These are phyloP conservation scores for Vanrija humicola DNA, from an alignment of 1,284 basidiomycete genomes.

Conservation along the genomic window DNA sequence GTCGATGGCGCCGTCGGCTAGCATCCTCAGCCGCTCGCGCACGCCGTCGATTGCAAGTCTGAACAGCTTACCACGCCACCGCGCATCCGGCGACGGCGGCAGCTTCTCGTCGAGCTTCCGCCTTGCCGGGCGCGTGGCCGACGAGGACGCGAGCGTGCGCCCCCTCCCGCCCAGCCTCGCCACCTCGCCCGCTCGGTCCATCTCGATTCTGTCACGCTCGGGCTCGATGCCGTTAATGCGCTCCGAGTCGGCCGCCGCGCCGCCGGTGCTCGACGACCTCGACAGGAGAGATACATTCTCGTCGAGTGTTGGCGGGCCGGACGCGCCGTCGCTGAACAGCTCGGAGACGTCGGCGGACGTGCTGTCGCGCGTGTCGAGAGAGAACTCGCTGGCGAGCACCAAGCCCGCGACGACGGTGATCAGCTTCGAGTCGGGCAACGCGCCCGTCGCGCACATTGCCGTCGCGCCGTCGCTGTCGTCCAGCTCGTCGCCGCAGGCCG, in stretches of 20 bases:
- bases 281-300: conserved; percentile 8
- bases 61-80: conserved; percentile 4
- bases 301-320: conserved; percentile 6
- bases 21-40: conserved; percentile 26
- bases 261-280: neutral
- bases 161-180: conserved; percentile 64
- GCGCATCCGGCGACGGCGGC: conserved; percentile 19
- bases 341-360: conserved; percentile 13
- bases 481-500: neutral
- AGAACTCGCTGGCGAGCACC: conserved; percentile 60
- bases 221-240: conserved; percentile 10
- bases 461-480: conserved; percentile 6
- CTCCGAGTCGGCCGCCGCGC: conserved; percentile 9
- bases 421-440: conserved; percentile 69
- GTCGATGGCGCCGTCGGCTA: conserved; percentile 20
- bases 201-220: conserved; percentile 29
- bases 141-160: conserved; percentile 82
- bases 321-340: conserved; percentile 10
- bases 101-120: neutral
- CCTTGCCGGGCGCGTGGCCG: conserved; percentile 57
- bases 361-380: conserved; percentile 47
- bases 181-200: conserved; percentile 63
- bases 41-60: conserved; percentile 27
- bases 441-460: conserved; percentile 82
- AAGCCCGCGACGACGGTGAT: conserved; percentile 85